These are phyloP conservation scores for Porphyrellus sp. DNA, from an alignment of 1,284 basidiomycete species.

Conservation along the genomic window DNA sequence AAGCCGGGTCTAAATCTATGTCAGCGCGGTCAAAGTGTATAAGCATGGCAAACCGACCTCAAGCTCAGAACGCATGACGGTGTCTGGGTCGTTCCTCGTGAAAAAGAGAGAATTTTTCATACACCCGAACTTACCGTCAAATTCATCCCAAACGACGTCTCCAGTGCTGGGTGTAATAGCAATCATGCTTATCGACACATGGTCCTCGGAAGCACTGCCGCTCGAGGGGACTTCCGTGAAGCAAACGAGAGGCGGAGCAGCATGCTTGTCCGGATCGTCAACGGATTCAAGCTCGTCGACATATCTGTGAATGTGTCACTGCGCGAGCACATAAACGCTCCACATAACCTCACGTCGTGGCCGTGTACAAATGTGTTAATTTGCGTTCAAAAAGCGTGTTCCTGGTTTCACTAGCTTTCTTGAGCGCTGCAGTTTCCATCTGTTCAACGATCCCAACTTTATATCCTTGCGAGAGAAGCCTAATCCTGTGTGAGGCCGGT, in stretches of 20 bases:
- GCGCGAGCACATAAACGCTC: background rate
- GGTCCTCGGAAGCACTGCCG: conserved; percentile 49
- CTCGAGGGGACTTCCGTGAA: conserved; percentile 61
- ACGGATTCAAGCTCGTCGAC: conserved; percentile 70
- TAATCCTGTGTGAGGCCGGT: conserved; percentile 30
- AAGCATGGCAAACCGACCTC: conserved; percentile 48
- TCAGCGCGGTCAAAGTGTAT: conserved; percentile 4
- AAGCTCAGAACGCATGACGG: conserved; percentile 81
- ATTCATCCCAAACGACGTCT: conserved; percentile 90
- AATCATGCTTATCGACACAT: conserved; percentile 70
- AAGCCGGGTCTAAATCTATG: conserved; percentile 62
- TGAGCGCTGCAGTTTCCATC: conserved; percentile 91
- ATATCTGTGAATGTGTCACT: conserved; percentile 45
- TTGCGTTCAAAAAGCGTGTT: conserved; percentile 81
- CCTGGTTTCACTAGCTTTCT: conserved; percentile 84
- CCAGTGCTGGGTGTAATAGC: conserved; percentile 85
- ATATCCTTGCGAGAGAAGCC: conserved; percentile 81
- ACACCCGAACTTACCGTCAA: conserved; percentile 54
- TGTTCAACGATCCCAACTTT: conserved; percentile 93
- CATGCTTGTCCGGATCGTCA: conserved; percentile 58
- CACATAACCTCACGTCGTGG: conserved; percentile 67
- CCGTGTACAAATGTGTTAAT: conserved; percentile 82
- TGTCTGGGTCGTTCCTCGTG: conserved; percentile 47
- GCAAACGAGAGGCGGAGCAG: conserved; percentile 63
- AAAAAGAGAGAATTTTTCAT: conserved; percentile 11